phyloP scores from a whole-genome alignment of 495 filamentous ascomycete genomes.

The Aspergillus panamensis region DNA sequence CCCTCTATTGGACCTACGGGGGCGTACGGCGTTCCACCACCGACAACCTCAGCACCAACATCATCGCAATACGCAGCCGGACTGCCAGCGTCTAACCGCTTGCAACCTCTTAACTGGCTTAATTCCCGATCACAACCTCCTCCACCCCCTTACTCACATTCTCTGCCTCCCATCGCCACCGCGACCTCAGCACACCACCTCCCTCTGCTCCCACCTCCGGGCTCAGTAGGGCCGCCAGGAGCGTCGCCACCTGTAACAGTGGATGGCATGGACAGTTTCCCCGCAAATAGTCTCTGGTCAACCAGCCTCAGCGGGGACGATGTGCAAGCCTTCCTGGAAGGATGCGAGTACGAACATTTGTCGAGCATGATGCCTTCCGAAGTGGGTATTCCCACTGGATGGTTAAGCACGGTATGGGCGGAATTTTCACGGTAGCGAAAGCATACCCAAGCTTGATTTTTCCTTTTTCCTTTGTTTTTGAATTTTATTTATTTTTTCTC shows the following conservation, averaged over 20 bases:
- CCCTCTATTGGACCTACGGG: constrained; percentile 30
- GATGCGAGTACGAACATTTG: constrained; percentile 40
- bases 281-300: constrained; percentile 31
- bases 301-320: constrained; percentile 47
- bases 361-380: constrained; percentile 32
- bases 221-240: constrained; percentile 31
- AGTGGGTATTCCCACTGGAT: constrained; percentile 37
- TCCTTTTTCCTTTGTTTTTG: constrained; percentile 6
- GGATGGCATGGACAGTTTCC: constrained; percentile 28
- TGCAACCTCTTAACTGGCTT: constrained; percentile 45
- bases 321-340: constrained; percentile 46
- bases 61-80: constrained; percentile 32
- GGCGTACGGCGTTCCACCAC: constrained; percentile 17
- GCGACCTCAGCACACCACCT: constrained; percentile 27
- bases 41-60: constrained; percentile 28
- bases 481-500: constrained; percentile 1
- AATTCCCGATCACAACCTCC: constrained; percentile 34
- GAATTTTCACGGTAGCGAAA: constrained; percentile 29
- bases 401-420: constrained; percentile 43
- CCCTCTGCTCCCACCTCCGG: constrained; percentile 37
- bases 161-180: constrained; percentile 41
- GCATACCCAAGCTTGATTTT: background rate
- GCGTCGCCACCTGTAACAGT: constrained; percentile 40
- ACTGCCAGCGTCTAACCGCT: constrained; percentile 31
- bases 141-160: constrained; percentile 40